These are phyloP conservation scores for Cajanus cajan DNA, from an alignment of 306 rosid species.

Conservation along the genomic window DNA sequence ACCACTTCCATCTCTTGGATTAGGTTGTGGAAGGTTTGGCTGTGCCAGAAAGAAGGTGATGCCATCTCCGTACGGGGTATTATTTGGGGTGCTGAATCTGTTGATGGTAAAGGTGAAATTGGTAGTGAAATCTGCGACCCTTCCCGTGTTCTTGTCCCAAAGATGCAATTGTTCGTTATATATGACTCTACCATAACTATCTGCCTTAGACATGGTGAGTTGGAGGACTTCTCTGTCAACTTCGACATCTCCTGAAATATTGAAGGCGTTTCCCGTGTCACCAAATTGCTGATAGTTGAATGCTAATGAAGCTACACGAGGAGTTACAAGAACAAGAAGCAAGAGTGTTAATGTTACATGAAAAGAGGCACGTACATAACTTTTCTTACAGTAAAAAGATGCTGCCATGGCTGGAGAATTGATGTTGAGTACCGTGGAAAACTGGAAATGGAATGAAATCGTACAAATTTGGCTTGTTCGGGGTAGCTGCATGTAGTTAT, in stretches of 20 bases:
- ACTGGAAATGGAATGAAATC: neutral
- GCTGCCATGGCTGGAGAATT: neutral
- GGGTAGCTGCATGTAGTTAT: neutral
- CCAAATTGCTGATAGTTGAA: conserved; percentile 30
- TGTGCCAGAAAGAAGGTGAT: conserved; percentile 48
- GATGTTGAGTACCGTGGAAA: neutral
- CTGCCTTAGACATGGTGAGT: conserved; percentile 23
- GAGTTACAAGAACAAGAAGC: neutral
- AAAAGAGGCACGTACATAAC: neutral
- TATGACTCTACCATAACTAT: conserved; percentile 28
- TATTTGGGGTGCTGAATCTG: conserved; percentile 22
- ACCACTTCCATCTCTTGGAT: conserved; percentile 29
- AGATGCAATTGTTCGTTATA: conserved; percentile 29
- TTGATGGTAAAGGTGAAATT: conserved; percentile 47
- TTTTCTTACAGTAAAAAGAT: neutral
- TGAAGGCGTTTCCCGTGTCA: conserved; percentile 5
- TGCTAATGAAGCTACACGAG: conserved; percentile 27
- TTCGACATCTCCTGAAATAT: conserved; percentile 6
- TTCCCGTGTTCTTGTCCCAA: conserved; percentile 23
- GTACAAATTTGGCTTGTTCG: neutral
- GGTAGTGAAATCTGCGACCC: conserved; percentile 34
- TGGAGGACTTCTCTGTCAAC: neutral
- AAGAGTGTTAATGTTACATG: neutral
- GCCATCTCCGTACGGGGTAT: conserved; percentile 30
- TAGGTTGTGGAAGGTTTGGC: conserved; percentile 21